Evolutionary conservation across 495 filamentous ascomycete genomes (phyloP).

Genomic region (Penicillium alfredii): DNA sequence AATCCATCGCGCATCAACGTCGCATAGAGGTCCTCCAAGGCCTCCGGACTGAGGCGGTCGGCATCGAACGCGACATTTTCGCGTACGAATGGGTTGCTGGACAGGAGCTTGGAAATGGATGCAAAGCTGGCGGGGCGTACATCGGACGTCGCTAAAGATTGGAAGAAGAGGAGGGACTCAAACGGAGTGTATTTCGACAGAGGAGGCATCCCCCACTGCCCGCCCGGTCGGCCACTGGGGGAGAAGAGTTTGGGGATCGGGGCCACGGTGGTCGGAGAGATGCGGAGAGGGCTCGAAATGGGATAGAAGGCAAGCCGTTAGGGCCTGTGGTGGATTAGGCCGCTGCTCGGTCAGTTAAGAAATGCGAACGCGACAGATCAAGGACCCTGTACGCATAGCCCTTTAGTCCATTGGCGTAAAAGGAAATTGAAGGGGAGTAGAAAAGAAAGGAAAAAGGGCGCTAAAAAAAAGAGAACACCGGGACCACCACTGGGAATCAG

Average conservation of each 20-base stretch:
- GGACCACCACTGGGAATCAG: no score
- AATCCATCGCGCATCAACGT: constrained; percentile 70
- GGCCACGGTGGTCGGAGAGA: constrained; percentile 34
- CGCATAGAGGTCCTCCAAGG: constrained; percentile 71
- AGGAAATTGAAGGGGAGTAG: constrained; percentile 2
- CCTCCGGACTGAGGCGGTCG: constrained; percentile 67
- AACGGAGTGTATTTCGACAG: constrained; percentile 71
- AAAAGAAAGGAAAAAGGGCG: constrained; percentile 4
- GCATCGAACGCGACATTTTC: constrained; percentile 63
- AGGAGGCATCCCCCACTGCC: constrained; percentile 50
- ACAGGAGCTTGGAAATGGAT: constrained; percentile 66
- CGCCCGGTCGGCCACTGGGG: constrained; percentile 40
- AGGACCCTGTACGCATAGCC: constrained; percentile 4
- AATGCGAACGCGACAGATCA: constrained; percentile 5
- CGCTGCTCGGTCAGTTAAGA: constrained; percentile 1
- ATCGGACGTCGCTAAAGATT: constrained; percentile 66
- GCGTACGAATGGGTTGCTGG: constrained; percentile 62
- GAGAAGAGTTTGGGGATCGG: constrained; percentile 32
- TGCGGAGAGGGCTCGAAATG: constrained; percentile 1
- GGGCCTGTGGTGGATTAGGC: constrained; percentile 12
- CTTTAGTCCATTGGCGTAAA: constrained; percentile 5
- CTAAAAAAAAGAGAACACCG: not conserved
- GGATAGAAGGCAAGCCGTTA: constrained; percentile 8
- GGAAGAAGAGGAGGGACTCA: constrained; percentile 85
- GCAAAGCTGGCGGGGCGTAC: constrained; percentile 59